Conservation (phyloP, 2,329 filamentous ascomycete genomes). For the Pseudogymnoascus sp. region DNA sequence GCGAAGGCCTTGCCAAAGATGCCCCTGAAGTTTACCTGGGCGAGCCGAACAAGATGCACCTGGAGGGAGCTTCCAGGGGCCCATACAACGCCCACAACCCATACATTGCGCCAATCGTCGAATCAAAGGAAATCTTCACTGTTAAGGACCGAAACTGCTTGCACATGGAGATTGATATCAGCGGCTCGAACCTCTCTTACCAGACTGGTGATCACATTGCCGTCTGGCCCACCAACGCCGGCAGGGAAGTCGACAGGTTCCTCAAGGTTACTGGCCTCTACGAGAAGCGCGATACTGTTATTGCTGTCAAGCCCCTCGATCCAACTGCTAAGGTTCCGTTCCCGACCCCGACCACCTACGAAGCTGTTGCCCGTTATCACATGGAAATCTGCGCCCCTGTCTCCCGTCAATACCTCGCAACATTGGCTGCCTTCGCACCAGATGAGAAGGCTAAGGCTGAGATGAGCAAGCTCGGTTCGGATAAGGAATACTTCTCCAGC, state of each 20-base stretch:
- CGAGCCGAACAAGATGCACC: slow-evolving; percentile 92
- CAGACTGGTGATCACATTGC: slow-evolving; percentile 97
- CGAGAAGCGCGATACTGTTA: slow-evolving; percentile 70
- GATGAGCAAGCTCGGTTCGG: slow-evolving; percentile 77
- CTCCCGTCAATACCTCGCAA: slow-evolving; percentile 88
- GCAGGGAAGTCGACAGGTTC: slow-evolving; percentile 85
- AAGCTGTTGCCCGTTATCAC: slow-evolving; percentile 87
- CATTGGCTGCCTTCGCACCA: slow-evolving; percentile 80
- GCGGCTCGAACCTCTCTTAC: slow-evolving; percentile 81
- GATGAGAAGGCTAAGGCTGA: slow-evolving; percentile 77
- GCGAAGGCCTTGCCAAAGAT: slow-evolving; percentile 63
- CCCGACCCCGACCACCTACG: slow-evolving; percentile 92
- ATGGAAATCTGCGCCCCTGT: slow-evolving; percentile 94
- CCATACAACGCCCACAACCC: slow-evolving; percentile 96
- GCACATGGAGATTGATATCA: slow-evolving; percentile 90
- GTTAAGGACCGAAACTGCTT: slow-evolving; percentile 89
- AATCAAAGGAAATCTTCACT: slow-evolving; percentile 85
- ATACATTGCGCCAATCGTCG: slow-evolving; percentile 85
- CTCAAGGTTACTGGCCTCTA: slow-evolving; percentile 67
- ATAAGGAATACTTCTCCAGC: slow-evolving; percentile 92
- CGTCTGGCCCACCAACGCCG: slow-evolving; percentile 92
- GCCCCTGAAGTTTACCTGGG: slow-evolving; percentile 82
- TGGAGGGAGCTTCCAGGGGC: slow-evolving; percentile 73
- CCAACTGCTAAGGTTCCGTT: slow-evolving; percentile 96
- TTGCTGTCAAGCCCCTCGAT: slow-evolving; percentile 85